phyloP scores from a whole-genome alignment of 2,329 filamentous ascomycete genomes.

The Trichophyton benhamiae region DNA sequence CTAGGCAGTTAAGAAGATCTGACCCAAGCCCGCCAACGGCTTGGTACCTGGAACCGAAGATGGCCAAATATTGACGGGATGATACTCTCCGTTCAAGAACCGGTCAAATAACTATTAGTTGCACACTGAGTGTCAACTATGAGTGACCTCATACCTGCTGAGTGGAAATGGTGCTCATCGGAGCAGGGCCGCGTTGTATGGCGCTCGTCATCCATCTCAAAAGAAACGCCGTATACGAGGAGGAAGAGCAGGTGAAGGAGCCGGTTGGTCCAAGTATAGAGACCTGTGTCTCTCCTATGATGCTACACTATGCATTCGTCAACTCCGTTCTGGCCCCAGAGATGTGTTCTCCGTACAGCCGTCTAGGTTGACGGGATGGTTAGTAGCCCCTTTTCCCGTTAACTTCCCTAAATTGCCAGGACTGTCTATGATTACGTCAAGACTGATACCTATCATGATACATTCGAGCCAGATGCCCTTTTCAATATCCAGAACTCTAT shows the following conservation, averaged over 20 bases:
- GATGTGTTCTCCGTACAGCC: too few relatives aligned
- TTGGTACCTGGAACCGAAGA: background rate
- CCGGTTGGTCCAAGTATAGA: background rate
- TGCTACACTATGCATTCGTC: background rate
- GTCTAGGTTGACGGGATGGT: background rate
- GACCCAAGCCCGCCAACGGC: background rate
- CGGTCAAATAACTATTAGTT: background rate
- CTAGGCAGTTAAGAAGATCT: background rate
- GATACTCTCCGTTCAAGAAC: background rate
- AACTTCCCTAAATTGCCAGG: too few relatives aligned
- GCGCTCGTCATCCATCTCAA: background rate
- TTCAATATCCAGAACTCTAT: background rate
- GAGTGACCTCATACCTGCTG: background rate
- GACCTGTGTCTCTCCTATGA: background rate
- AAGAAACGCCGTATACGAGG: background rate
- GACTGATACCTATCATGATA: too few relatives aligned
- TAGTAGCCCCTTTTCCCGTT: background rate
- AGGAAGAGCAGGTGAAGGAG: background rate
- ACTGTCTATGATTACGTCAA: too few relatives aligned
- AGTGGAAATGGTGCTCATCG: background rate
- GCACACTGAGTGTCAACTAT: background rate
- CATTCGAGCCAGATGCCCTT: background rate
- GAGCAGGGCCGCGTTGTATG: background rate
- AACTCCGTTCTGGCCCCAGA: background rate
- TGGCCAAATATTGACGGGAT: background rate